A percentile compares a stretch with the other conserved stretches of the same genome.
phyloP scores from a whole-genome alignment of 139 green algal genomes.

The Prasinococcaceae sp. region DNA sequence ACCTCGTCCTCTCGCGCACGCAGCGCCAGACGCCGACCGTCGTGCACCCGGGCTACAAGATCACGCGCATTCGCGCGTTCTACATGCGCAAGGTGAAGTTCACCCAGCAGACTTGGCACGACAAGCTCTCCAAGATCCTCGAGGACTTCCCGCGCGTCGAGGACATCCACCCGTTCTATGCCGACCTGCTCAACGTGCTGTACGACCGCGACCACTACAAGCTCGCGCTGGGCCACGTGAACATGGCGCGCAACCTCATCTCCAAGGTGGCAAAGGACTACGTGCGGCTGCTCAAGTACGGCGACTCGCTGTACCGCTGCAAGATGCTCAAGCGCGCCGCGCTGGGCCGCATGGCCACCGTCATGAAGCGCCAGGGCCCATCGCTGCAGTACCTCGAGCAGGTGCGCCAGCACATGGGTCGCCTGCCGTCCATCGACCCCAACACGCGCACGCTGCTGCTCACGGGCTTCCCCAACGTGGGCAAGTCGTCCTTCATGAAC shows the following conservation, averaged over 20 bases:
- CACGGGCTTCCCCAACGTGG: slow-evolving; percentile 97
- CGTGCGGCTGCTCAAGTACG: slow-evolving; percentile 95
- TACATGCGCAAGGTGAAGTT: slow-evolving; percentile 99
- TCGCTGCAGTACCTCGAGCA: slow-evolving; percentile 94
- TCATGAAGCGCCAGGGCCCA: slow-evolving; percentile 90
- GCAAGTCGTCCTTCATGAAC: slow-evolving; percentile 97
- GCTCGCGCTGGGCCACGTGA: slow-evolving; percentile 91
- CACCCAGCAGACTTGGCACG: slow-evolving; percentile 84
- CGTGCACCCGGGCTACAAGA: slow-evolving; percentile 83
- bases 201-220: slow-evolving; percentile 99
- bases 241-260: slow-evolving; percentile 82
- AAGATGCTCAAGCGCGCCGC: slow-evolving; percentile 96
- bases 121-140: slow-evolving; percentile 79
- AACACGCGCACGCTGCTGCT: slow-evolving; percentile 91
- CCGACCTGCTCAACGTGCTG: slow-evolving; percentile 95
- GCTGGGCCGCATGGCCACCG: slow-evolving; percentile 95
- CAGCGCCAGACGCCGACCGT: slow-evolving; percentile 96
- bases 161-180: slow-evolving; percentile 97
- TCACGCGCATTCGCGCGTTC: slow-evolving; percentile 92
- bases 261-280: slow-evolving; percentile 93
- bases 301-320: slow-evolving; percentile 95
- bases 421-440: slow-evolving; percentile 93
- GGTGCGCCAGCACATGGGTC: slow-evolving; percentile 96
- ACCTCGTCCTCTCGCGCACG: slow-evolving; percentile 91
- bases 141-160: slow-evolving; percentile 92